Evolutionary conservation across 2,329 filamentous ascomycete genomes (phyloP), one percentile per base, ranked within the genome.

Genomic region (Aspergillus puulaauensis): DNA sequence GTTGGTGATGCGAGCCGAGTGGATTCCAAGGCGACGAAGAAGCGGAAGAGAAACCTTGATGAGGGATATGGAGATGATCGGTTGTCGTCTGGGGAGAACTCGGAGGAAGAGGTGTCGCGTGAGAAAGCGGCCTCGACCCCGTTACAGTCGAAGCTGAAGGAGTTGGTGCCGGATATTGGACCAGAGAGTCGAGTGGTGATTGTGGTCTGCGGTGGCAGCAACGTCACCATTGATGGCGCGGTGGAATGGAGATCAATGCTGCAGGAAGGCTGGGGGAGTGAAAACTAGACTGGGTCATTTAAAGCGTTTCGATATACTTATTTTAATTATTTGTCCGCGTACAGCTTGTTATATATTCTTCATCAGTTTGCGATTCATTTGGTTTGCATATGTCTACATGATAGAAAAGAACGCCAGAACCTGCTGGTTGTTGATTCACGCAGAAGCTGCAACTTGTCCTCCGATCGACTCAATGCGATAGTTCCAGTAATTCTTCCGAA

Each of bases 401-500:
- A 4, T 37, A 54, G 15, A 48, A 11, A 48, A 37, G 27, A 31
- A 48, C 15, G 27, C 27, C 12, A n/a, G 15, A 11, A 17, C 35
- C 9, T 39, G 47, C 24, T 50, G 9, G 14, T 24, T 23, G 9
- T 15, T 9, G 53, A 37, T 46, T 67, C 59, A 68, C 19, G 64
- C 63, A 7, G 63, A 59, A 33, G 58, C 57, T 52, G 61, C 41
- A 4, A 64, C 55, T n/a, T 62, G 59, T 23, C 24, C 23, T 12
- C 64, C 71, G 49, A 86, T 69, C 65, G 79, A 69, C 43, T 72
- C 75, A 70, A 85, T 86, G 70, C 85, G 82, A 77, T 90, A 96
- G 68, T 90, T 87, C 95, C 95, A 99, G 76, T 97, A 99, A 63
- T 93, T 93, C 63, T 87, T 88, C 57, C 95, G 82, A 59, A 99